Evolutionary conservation across 345 rosid species (phyloP).

Genomic region (Streptanthus diversifolius): DNA sequence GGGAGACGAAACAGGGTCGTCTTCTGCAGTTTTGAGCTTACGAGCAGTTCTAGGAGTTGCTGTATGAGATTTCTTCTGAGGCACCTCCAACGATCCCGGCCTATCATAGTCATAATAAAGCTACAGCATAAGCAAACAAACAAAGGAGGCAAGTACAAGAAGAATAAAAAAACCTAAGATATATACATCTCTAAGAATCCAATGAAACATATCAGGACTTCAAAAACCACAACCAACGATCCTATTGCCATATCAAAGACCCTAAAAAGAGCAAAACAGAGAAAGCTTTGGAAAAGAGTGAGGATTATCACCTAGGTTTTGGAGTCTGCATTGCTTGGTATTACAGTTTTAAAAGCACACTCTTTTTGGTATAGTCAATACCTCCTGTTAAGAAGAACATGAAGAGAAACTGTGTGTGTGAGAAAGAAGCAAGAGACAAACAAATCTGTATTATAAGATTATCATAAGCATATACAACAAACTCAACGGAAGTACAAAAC

Average conservation of each 20-base stretch:
- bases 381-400: conserved; percentile 38
- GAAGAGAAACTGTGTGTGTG: conserved; percentile 33
- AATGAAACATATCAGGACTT: background rate
- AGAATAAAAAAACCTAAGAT: no score
- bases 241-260: conserved; percentile 2
- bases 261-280: background rate
- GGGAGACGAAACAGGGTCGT: conserved; percentile 51
- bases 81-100: conserved; percentile 53
- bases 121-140: conserved; percentile 22
- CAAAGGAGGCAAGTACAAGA: background rate
- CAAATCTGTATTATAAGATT: conserved; percentile 28
- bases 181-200: background rate
- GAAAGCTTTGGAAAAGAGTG: conserved; percentile 1
- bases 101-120: conserved; percentile 39
- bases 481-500: conserved; percentile 40
- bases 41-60: conserved; percentile 61
- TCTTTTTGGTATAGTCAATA: background rate
- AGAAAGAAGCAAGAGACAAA: conserved; percentile 39
- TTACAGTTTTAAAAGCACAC: conserved; percentile 26
- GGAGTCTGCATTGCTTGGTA: conserved; percentile 72
- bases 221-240: background rate
- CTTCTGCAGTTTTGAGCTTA: conserved; percentile 56
- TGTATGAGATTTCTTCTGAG: conserved; percentile 67
- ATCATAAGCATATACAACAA: conserved; percentile 37
- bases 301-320: conserved; percentile 58